Conservation (phyloP, 495 filamentous ascomycete species). For the Aspergillus asperescens region DNA sequence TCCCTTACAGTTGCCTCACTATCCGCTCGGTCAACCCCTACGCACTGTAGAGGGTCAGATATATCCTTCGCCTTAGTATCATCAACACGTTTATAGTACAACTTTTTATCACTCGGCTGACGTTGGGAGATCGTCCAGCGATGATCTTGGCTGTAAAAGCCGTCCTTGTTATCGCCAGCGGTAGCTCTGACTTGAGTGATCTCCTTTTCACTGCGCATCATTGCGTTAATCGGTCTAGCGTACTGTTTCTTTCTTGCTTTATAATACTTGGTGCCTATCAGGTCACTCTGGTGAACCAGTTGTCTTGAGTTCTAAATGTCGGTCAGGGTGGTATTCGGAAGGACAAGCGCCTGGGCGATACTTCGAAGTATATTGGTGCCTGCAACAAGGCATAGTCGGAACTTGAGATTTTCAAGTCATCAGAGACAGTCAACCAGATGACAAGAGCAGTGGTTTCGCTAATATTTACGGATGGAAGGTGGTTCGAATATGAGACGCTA, state of each 20-base stretch:
- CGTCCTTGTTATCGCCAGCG: slow-evolving; percentile 24
- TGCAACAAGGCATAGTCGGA: slow-evolving; percentile 1
- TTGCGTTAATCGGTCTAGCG: slow-evolving; percentile 26
- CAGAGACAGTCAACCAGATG: slow-evolving; percentile 1
- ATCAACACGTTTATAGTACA: slow-evolving; percentile 17
- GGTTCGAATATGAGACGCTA: slow-evolving; percentile 9
- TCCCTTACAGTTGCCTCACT: slow-evolving; percentile 71
- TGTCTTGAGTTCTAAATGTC: too few species aligned
- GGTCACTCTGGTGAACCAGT: slow-evolving; percentile 9
- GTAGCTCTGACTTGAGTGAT: not conserved
- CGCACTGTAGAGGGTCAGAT: slow-evolving; percentile 56
- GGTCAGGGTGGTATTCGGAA: slow-evolving; percentile 1
- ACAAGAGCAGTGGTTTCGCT: slow-evolving; percentile 4
- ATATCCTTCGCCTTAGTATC: slow-evolving; percentile 20
- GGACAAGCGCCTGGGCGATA: slow-evolving; percentile 6
- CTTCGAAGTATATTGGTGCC: slow-evolving; percentile 13
- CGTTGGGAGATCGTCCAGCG: slow-evolving; percentile 7
- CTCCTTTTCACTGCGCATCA: slow-evolving; percentile 13
- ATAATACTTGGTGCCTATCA: slow-evolving; percentile 15
- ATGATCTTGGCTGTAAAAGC: slow-evolving; percentile 27
- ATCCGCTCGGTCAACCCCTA: slow-evolving; percentile 97
- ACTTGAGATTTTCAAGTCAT: not conserved
- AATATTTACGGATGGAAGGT: slow-evolving; percentile 11
- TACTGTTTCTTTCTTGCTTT: slow-evolving; percentile 18
- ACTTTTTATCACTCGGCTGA: slow-evolving; percentile 15